phyloP scores from a whole-genome alignment of 129 eudicot species.

The Artemisia tridentata region DNA sequence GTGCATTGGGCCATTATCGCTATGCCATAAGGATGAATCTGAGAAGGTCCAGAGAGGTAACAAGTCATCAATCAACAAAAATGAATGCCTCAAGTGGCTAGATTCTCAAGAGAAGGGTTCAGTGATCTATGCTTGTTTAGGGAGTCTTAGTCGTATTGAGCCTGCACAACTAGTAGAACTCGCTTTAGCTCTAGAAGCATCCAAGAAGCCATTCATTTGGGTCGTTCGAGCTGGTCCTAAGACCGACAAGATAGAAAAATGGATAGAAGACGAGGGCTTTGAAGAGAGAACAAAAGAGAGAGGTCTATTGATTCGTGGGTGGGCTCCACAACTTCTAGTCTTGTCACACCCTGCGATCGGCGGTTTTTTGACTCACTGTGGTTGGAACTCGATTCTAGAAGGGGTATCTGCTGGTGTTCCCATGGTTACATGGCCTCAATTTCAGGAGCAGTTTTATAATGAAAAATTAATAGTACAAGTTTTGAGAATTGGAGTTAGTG shows the following conservation, averaged over 20 bases:
- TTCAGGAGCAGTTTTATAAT: conserved; percentile 51
- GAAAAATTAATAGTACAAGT: conserved; percentile 51
- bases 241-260: conserved; percentile 26
- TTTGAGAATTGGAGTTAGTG: conserved; percentile 41
- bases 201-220: conserved; percentile 44
- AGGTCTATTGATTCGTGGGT: conserved; percentile 50
- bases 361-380: conserved; percentile 65
- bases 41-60: conserved; percentile 38
- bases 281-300: conserved; percentile 47
- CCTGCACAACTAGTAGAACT: conserved; percentile 40
- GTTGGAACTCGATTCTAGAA: conserved; percentile 70
- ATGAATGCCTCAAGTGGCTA: conserved; percentile 43
- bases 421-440: conserved; percentile 63
- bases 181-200: conserved; percentile 41
- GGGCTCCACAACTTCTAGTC: conserved; percentile 69
- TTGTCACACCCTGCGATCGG: conserved; percentile 52
- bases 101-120: conserved; percentile 33
- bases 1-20: conserved; percentile 48
- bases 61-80: conserved; percentile 27
- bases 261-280: conserved; percentile 45
- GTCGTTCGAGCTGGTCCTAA: conserved; percentile 28
- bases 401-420: conserved; percentile 57
- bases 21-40: conserved; percentile 29
- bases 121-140: conserved; percentile 45
- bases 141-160: conserved; percentile 36